Percentiles rank a stretch among this genome's conserved stretches.
Evolutionary conservation across 177 flowering plant species (phyloP).

Genomic region (Telopea speciosissima): DNA sequence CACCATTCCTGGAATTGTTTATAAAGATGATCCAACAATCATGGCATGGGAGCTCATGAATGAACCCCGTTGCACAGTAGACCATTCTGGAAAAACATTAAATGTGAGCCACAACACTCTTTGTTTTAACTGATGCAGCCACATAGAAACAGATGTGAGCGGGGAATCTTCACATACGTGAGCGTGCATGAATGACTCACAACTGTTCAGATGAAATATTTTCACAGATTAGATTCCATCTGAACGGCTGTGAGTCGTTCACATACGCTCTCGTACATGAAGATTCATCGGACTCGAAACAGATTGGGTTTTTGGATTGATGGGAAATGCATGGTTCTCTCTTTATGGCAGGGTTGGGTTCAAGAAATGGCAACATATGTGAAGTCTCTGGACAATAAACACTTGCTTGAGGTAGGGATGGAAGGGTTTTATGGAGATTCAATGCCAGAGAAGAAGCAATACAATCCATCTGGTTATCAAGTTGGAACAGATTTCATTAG

Average conservation of each 20-base stretch:
- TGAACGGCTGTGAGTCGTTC: too few relatives aligned
- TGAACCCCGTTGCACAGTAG: slow-evolving; percentile 50
- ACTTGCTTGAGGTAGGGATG: slow-evolving; percentile 60
- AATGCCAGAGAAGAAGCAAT: slow-evolving; percentile 34
- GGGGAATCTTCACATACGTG: too few relatives aligned
- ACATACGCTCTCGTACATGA: too few relatives aligned
- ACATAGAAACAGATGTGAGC: too few relatives aligned
- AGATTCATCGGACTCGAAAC: too few relatives aligned
- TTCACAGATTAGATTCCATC: too few relatives aligned
- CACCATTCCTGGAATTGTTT: slow-evolving; percentile 40
- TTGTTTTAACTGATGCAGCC: too few relatives aligned
- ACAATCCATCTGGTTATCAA: slow-evolving; percentile 44
- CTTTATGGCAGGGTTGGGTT: slow-evolving; percentile 44
- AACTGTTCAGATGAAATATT: too few relatives aligned
- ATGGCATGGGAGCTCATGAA: slow-evolving; percentile 83
- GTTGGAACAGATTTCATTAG: slow-evolving; percentile 60
- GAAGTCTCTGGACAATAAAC: slow-evolving; percentile 57
- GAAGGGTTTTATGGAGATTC: slow-evolving; percentile 80
- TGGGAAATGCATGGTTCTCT: too few relatives aligned
- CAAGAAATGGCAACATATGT: slow-evolving; percentile 64
- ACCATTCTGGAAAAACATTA: slow-evolving; percentile 39
- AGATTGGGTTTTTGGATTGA: too few relatives aligned
- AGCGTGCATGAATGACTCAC: too few relatives aligned
- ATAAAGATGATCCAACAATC: slow-evolving; percentile 63
- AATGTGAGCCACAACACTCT: slow-evolving; percentile 25